These are phyloP conservation scores for Voacanga thouarsii DNA, from an alignment of 257 asterid species.

Conservation along the genomic window DNA sequence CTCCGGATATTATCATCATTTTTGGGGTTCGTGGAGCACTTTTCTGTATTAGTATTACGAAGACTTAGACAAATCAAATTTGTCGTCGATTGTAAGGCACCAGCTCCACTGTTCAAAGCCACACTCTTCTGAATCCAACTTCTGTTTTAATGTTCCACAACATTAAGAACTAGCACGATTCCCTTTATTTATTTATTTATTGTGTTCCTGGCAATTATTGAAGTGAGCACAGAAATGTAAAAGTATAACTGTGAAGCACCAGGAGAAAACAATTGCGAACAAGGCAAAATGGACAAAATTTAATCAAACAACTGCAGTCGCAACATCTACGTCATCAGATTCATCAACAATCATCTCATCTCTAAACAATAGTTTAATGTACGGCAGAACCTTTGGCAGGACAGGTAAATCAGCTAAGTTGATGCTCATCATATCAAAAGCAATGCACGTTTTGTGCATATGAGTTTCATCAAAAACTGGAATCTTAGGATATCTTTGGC, in stretches of 20 bases:
- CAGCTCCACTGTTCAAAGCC: not conserved
- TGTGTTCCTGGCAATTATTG: not conserved
- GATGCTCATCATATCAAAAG: slow-evolving; percentile 93
- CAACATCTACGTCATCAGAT: slow-evolving; percentile 52
- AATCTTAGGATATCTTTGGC: slow-evolving; percentile 95
- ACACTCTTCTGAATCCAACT: not conserved
- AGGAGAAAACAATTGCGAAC: not conserved
- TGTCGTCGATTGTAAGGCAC: not conserved
- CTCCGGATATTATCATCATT: not conserved
- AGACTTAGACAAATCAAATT: not conserved
- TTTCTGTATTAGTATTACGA: not conserved
- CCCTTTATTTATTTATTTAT: not conserved
- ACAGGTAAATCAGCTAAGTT: slow-evolving; percentile 79
- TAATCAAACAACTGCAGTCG: slow-evolving; percentile 31
- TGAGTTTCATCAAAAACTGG: slow-evolving; percentile 78
- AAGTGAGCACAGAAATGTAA: not conserved
- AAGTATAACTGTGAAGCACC: too few species aligned
- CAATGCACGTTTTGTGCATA: slow-evolving; percentile 81
- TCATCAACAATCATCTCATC: slow-evolving; percentile 71
- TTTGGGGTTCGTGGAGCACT: not conserved
- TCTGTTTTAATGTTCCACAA: not conserved
- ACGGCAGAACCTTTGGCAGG: slow-evolving; percentile 78
- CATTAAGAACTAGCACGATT: not conserved
- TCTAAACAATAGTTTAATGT: slow-evolving; percentile 65
- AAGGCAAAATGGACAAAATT: not conserved